phyloP scores from a whole-genome alignment of 2,329 filamentous ascomycete genomes.

The Sodiomyces alkalinus region DNA sequence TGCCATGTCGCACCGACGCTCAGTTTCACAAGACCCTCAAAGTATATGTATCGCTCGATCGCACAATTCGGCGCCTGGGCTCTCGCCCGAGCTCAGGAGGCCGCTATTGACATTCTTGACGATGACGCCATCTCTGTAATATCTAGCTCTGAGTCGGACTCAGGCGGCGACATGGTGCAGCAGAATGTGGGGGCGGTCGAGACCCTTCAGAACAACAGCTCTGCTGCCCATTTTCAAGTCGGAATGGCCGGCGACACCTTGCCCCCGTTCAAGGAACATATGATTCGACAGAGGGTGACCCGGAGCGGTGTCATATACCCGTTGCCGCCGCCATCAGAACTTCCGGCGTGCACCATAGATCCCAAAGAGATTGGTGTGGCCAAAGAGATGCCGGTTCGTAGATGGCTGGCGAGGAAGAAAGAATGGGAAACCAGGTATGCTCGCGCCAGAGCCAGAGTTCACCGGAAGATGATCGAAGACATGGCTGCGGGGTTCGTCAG shows the following conservation, averaged over 20 bases:
- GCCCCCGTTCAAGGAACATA: constrained; percentile 65
- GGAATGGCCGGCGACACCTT: constrained; percentile 79
- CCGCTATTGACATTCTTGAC: constrained; percentile 64
- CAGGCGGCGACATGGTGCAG: constrained; percentile 14
- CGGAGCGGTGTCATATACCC: constrained; percentile 60
- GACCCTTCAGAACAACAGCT: constrained; percentile 4
- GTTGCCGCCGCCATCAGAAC: constrained; percentile 46
- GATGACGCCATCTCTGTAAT: constrained; percentile 66
- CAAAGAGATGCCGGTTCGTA: constrained; percentile 63
- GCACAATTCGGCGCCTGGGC: constrained; percentile 92
- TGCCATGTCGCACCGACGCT: constrained; percentile 86
- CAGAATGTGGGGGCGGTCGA: constrained; percentile 10
- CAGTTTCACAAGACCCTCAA: constrained; percentile 92
- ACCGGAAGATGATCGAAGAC: constrained; percentile 59
- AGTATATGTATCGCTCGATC: constrained; percentile 86
- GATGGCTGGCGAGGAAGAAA: constrained; percentile 65
- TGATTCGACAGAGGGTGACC: constrained; percentile 83
- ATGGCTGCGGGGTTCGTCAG: constrained; percentile 55
- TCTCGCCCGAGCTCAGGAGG: constrained; percentile 66
- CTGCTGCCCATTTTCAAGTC: too few species aligned
- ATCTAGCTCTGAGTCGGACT: constrained; percentile 39
- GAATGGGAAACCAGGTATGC: constrained; percentile 62
- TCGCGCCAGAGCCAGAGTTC: constrained; percentile 52
- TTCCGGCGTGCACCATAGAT: constrained; percentile 49
- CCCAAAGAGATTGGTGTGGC: constrained; percentile 58